phyloP scores from a whole-genome alignment of 169 alveolate genomes.

The Prorocentrum cordatum region DNA sequence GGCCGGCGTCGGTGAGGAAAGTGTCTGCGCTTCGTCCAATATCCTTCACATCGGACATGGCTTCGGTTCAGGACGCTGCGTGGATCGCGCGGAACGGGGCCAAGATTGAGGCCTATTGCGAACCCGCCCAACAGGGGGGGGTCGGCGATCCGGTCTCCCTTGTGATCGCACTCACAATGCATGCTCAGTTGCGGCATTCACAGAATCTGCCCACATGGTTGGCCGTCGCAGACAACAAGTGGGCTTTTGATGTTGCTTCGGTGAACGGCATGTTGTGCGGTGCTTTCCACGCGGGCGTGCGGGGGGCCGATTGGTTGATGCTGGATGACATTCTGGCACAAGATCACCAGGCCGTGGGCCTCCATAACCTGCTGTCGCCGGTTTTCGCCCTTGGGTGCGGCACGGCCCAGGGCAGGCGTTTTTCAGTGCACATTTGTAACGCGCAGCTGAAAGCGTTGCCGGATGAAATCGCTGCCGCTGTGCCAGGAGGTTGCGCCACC shows the following conservation, averaged over 20 bases:
- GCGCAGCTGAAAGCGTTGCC: too few species aligned
- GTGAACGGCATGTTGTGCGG: not conserved
- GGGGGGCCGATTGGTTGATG: too few species aligned
- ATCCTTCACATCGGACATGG: not conserved
- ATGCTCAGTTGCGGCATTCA: not conserved
- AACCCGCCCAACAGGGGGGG: not conserved
- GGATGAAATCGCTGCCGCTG: too few species aligned
- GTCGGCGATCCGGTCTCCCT: not conserved
- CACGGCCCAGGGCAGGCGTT: too few species aligned
- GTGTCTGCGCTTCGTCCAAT: not conserved
- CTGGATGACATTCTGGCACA: too few species aligned
- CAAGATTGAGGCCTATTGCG: not conserved
- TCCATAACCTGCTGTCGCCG: too few species aligned
- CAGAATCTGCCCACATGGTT: not conserved
- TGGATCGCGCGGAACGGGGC: not conserved
- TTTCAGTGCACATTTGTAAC: too few species aligned
- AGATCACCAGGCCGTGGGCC: too few species aligned
- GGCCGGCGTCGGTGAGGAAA: not conserved
- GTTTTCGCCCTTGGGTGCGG: too few species aligned
- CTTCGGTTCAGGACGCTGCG: not conserved
- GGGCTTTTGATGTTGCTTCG: slow-evolving; percentile 14
- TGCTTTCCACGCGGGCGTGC: too few species aligned
- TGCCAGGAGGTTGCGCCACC: too few species aligned
- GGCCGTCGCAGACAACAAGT: not conserved
- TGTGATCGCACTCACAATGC: not conserved